Evolutionary conservation across 352 stramenopile species (phyloP).

Genomic region (Globisporangium nodosum): DNA sequence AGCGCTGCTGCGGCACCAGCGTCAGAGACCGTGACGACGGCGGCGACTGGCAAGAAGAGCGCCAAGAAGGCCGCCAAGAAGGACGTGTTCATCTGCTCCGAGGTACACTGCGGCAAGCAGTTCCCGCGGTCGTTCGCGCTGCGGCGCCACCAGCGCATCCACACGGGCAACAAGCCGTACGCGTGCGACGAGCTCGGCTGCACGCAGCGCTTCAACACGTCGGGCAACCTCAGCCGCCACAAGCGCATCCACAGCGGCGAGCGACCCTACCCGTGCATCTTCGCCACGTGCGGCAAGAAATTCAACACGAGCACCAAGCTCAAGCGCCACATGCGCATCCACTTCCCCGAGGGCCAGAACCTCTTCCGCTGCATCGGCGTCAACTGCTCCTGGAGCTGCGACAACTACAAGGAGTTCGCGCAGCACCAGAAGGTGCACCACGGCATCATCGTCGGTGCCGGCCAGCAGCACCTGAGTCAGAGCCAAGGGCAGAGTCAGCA

Average conservation of each 20-base stretch:
- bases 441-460: conserved; percentile 40
- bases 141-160: conserved; percentile 77
- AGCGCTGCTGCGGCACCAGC: no score
- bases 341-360: conserved; percentile 75
- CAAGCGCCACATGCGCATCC: conserved; percentile 84
- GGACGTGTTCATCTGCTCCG: conserved; percentile 61
- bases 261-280: conserved; percentile 75
- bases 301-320: conserved; percentile 89
- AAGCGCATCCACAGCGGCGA: conserved; percentile 86
- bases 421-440: conserved; percentile 21
- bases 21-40: no score
- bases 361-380: conserved; percentile 63
- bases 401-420: conserved; percentile 82
- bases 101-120: conserved; percentile 78
- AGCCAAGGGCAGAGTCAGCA: neutral
- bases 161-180: conserved; percentile 81
- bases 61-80: conserved; percentile 21
- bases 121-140: conserved; percentile 83
- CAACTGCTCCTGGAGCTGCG: conserved; percentile 54
- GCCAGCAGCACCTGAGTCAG: conserved; percentile 16
- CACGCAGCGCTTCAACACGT: conserved; percentile 81
- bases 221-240: conserved; percentile 81
- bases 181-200: conserved; percentile 73
- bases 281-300: conserved; percentile 69
- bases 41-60: no score